Conservation (phyloP, 208 protist species). For the Entamoeba histolytica region DNA sequence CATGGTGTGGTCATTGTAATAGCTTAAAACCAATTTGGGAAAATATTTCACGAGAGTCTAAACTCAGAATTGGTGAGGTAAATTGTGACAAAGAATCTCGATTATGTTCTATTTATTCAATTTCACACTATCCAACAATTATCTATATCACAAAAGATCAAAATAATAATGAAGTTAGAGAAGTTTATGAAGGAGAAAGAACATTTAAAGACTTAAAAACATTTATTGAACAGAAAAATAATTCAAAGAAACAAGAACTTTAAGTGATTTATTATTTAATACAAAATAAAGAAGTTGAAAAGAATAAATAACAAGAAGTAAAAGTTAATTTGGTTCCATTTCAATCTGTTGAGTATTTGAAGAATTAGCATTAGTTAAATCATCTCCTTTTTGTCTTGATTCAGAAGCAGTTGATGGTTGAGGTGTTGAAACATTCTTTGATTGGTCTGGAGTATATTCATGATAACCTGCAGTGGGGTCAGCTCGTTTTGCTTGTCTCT, state of each 20-base stretch:
- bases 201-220: not conserved
- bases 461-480: not conserved
- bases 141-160: no score
- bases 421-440: no score
- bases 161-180: no score
- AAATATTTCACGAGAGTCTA: not conserved
- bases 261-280: no score
- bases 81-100: not conserved
- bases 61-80: slow-evolving; percentile 3
- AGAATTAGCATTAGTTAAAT: not conserved
- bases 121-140: slow-evolving; percentile 7
- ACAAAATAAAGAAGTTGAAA: no score
- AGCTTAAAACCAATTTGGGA: slow-evolving; percentile 5
- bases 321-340: no score
- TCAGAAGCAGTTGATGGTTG: not conserved
- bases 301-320: no score
- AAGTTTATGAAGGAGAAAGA: not conserved
- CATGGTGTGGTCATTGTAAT: no score
- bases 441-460: not conserved
- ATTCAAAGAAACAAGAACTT: no score
- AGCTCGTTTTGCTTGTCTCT: not conserved
- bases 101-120: not conserved
- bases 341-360: no score
- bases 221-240: not conserved
- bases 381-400: not conserved